Evolutionary conservation across 1,284 basidiomycete genomes (phyloP).

Genomic region (Amylostereum areolatum): DNA sequence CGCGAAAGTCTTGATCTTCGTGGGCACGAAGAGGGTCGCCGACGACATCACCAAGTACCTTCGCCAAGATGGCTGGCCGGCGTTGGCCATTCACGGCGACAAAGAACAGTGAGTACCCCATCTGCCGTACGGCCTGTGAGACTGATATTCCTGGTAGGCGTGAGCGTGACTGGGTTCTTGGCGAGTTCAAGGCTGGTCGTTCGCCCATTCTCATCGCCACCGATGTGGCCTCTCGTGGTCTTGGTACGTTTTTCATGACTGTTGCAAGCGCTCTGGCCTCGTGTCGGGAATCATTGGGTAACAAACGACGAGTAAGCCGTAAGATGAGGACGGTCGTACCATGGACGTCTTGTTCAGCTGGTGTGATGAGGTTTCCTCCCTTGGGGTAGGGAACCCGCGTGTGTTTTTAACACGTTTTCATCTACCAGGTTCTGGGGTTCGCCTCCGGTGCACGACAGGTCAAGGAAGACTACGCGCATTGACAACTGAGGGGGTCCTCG

Average conservation of each 20-base stretch:
- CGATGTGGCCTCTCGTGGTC: conserved; percentile 97
- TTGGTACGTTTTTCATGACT: conserved; percentile 77
- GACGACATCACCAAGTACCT: conserved; percentile 98
- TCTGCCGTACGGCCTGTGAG: conserved; percentile 11
- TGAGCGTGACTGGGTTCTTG: conserved; percentile 98
- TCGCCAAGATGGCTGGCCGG: conserved; percentile 97
- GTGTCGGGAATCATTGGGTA: conserved; percentile 20
- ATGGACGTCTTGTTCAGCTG: conserved; percentile 7
- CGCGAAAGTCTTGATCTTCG: conserved; percentile 98
- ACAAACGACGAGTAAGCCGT: conserved; percentile 15
- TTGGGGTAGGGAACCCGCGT: conserved; percentile 12
- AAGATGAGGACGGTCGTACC: conserved; percentile 7
- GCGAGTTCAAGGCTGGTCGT: conserved; percentile 97
- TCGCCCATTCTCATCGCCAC: conserved; percentile 98
- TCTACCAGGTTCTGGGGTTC: conserved; percentile 38
- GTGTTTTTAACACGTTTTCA: conserved; percentile 15
- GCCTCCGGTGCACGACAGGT: conserved; percentile 50
- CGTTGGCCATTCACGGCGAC: conserved; percentile 97
- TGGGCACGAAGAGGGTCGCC: conserved; percentile 95
- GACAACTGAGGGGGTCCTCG: conserved; percentile 36
- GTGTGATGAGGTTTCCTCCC: conserved; percentile 13
- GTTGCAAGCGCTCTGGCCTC: conserved; percentile 28
- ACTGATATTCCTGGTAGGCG: conserved; percentile 48
- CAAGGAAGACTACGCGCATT: conserved; percentile 35
- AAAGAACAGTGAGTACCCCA: conserved; percentile 78